These are phyloP conservation scores for Blastomyces gilchristii DNA, from an alignment of 2,329 filamentous ascomycete species.

Conservation along the genomic window DNA sequence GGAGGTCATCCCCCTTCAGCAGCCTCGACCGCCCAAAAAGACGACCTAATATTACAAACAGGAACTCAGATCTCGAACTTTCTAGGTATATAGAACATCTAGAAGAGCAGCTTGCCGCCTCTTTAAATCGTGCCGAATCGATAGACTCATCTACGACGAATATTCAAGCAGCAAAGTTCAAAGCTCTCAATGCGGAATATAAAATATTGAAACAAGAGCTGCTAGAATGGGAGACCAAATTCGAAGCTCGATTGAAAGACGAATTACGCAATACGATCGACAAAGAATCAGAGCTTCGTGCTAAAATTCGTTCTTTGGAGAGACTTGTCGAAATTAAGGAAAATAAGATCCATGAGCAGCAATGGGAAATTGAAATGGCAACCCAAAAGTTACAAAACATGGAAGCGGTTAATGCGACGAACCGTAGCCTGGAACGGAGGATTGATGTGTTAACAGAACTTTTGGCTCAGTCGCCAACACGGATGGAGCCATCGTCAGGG, in stretches of 20 bases:
- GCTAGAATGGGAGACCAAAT: constrained; percentile 23
- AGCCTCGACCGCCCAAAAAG: constrained; percentile 17
- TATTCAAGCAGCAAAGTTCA: constrained; percentile 29
- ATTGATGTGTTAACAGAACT: constrained; percentile 30
- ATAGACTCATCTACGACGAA: constrained; percentile 33
- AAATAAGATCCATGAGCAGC: constrained; percentile 24
- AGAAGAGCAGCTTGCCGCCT: constrained; percentile 36
- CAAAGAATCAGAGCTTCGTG: constrained; percentile 22
- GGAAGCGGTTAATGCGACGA: constrained; percentile 25
- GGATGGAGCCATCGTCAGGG: constrained; percentile 5
- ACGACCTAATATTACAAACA: constrained; percentile 12
- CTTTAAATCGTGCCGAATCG: constrained; percentile 31
- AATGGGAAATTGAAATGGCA: constrained; percentile 25
- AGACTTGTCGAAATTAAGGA: constrained; percentile 24
- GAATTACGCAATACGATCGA: constrained; percentile 23
- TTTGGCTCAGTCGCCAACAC: constrained; percentile 27
- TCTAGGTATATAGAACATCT: constrained; percentile 42
- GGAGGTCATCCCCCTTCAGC: constrained; percentile 10
- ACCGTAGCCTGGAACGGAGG: constrained; percentile 25
- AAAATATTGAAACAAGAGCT: constrained; percentile 26
- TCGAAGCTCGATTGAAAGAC: constrained; percentile 26
- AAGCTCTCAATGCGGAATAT: constrained; percentile 26
- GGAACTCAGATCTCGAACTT: constrained; percentile 30
- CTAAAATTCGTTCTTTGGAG: constrained; percentile 25
- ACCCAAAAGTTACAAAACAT: constrained; percentile 26